These are phyloP conservation scores for Elaeagnus macrophylla DNA, from an alignment of 306 rosid genomes.

Conservation along the genomic window DNA sequence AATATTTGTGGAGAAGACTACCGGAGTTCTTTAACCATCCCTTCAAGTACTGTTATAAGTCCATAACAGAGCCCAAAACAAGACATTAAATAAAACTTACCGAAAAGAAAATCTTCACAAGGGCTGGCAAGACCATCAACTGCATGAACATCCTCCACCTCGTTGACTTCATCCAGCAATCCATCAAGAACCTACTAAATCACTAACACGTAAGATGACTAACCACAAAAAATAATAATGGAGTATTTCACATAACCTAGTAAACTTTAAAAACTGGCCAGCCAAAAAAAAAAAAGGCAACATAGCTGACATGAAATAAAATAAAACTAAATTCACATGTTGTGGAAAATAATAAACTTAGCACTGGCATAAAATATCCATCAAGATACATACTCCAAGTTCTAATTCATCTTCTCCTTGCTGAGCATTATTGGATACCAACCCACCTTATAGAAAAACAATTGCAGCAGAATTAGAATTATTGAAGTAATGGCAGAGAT, in stretches of 20 bases:
- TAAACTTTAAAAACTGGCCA: not conserved
- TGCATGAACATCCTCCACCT: conserved; percentile 60
- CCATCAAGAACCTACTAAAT: conserved; percentile 76
- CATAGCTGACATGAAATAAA: not conserved
- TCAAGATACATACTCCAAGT: conserved; percentile 55
- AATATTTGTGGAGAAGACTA: too few species aligned
- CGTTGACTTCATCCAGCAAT: conserved; percentile 71
- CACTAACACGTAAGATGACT: conserved; percentile 24
- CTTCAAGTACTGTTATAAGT: too few species aligned
- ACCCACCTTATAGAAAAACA: conserved; percentile 40
- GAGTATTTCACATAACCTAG: not conserved
- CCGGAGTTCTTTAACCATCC: too few species aligned
- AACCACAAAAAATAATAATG: conserved; percentile 11
- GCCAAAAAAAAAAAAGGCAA: not conserved
- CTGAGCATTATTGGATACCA: conserved; percentile 44
- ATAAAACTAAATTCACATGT: not conserved
- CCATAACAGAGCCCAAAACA: not conserved
- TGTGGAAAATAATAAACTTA: conserved; percentile 4
- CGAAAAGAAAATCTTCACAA: conserved; percentile 70
- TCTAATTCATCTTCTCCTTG: conserved; percentile 51
- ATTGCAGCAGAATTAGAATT: conserved; percentile 31
- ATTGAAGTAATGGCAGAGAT: conserved; percentile 10
- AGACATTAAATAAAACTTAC: conserved; percentile 26
- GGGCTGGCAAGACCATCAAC: conserved; percentile 47
- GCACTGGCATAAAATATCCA: conserved; percentile 17